Base-by-base conservation (phyloP, 129 eudicot species). In the Flaveria robusta region DNA sequence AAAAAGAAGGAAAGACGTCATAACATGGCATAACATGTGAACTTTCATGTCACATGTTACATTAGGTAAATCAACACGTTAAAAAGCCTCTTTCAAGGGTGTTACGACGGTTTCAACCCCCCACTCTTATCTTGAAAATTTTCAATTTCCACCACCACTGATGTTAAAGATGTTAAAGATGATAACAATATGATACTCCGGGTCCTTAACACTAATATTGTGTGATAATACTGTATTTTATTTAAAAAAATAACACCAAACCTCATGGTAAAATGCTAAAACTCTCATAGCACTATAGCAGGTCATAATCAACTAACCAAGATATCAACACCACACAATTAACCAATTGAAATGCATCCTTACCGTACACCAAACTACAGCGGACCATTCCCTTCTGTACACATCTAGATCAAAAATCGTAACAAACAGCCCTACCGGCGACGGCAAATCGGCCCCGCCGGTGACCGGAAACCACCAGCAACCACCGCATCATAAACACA, bases 361-460 rank as follows among this genome's bases (percentile, higher is more conserved):
- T 11, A 56, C 31, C 31, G 15, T 81, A 74, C 51, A 59, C 84
- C 77, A 20, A 29, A 31, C 24, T 18, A 20, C 81, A 70, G 37
- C 59, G 41, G 51, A 81, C 19, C 72, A 72, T 15, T 9, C 49
- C 75, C 47, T 26, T 52, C 34, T 69, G 12, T 39, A 54, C 45
- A 18, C 5, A 34, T 34, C 39, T 34, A 34, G 39, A 34, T 34
- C 39, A 34, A 34, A 34, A 34, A 34, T 0, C 39, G 39, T 34
- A 34, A 34, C 39, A 34, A 34, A 34, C 39, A 34, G 39, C 20
- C 46, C 60, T 24, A 74, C 67, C 56, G 67, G 24, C 70, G 86
- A 77, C 86, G 80, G 26, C 50, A 52, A 74, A 91, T 71, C 1
- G 97, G 94, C 8, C 97, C 92, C 4, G 86, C 87, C 66, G 77